A percentile compares a stretch with the other conserved stretches of the same genome.
phyloP scores from a whole-genome alignment of 148 eudicot genomes.

The Chenopodium quinoa region DNA sequence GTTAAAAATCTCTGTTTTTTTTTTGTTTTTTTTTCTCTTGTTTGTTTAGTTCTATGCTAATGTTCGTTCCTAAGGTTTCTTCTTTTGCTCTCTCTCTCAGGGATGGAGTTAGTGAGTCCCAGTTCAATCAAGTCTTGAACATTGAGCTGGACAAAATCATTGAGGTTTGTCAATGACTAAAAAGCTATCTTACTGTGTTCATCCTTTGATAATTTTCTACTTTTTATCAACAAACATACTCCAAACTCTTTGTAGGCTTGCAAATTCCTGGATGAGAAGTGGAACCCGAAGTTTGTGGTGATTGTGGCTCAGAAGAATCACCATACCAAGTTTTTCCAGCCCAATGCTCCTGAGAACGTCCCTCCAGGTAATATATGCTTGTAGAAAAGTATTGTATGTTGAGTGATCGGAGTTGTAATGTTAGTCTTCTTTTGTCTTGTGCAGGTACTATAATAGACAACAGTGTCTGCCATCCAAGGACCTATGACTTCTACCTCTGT shows the following conservation, averaged over 20 bases:
- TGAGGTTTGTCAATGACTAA: conserved; percentile 43
- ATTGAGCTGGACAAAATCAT: conserved; percentile 79
- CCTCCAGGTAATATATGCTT: conserved; percentile 57
- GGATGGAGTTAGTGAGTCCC: conserved; percentile 93
- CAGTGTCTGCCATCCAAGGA: conserved; percentile 83
- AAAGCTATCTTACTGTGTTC: not conserved
- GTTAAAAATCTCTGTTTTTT: not conserved
- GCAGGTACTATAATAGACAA: conserved; percentile 89
- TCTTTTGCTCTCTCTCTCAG: conserved; percentile 21
- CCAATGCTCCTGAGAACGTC: conserved; percentile 73
- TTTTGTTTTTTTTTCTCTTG: not conserved
- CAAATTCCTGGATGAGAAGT: conserved; percentile 79
- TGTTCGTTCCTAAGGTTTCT: not conserved
- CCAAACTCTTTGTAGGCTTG: conserved; percentile 43
- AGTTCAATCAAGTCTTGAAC: conserved; percentile 87
- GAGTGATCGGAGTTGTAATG: not conserved
- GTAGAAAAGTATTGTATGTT: not conserved
- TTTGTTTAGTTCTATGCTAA: not conserved
- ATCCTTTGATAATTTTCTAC: not conserved
- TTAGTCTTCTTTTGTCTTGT: not conserved
- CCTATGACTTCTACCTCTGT: conserved; percentile 84
- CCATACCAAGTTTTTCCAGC: conserved; percentile 86
- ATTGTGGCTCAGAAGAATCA: conserved; percentile 91
- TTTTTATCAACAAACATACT: not conserved
- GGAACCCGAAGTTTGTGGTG: conserved; percentile 75